Percentiles rank a stretch among this genome's conserved stretches.
These are phyloP conservation scores for Somion occarium DNA, from an alignment of 1,284 basidiomycete genomes.

Conservation along the genomic window DNA sequence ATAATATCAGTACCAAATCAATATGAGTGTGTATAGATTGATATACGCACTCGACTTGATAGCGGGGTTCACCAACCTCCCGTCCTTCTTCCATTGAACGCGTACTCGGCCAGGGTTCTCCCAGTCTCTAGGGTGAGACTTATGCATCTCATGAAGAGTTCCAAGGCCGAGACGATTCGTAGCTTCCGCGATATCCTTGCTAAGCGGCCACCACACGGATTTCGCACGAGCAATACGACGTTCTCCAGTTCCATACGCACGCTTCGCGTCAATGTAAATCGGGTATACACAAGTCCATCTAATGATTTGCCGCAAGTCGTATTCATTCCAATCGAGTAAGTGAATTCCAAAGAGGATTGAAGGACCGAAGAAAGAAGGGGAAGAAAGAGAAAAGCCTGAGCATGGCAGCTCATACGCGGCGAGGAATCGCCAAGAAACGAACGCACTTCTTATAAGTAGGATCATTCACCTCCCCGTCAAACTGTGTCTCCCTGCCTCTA, in stretches of 20 bases:
- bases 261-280: slow-evolving; percentile 95
- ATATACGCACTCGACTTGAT: slow-evolving; percentile 82
- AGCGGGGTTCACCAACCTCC: slow-evolving; percentile 61
- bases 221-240: slow-evolving; percentile 78
- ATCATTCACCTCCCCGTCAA: slow-evolving; percentile 45
- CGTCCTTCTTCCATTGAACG: slow-evolving; percentile 86
- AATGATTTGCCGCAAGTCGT: slow-evolving; percentile 7
- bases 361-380: slow-evolving; percentile 8
- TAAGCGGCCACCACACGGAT: slow-evolving; percentile 92
- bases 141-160: slow-evolving; percentile 83
- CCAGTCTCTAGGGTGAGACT: slow-evolving; percentile 93
- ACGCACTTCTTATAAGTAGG: slow-evolving; percentile 75
- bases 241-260: slow-evolving; percentile 77
- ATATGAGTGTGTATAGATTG: slow-evolving; percentile 3
- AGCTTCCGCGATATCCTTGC: slow-evolving; percentile 87
- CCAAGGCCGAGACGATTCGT: slow-evolving; percentile 73
- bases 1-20: background rate
- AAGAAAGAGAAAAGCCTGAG: slow-evolving; percentile 1
- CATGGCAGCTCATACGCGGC: background rate
- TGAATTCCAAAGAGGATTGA: slow-evolving; percentile 6
- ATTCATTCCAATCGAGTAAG: slow-evolving; percentile 1
- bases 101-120: slow-evolving; percentile 93
- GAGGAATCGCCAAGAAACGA: slow-evolving; percentile 8
- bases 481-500: slow-evolving; percentile 16
- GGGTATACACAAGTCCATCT: slow-evolving; percentile 97